Percentiles rank a stretch among this genome's conserved stretches.
Evolutionary conservation across 2,329 filamentous ascomycete genomes (phyloP).

Genomic region (Stenocarpella maydis): DNA sequence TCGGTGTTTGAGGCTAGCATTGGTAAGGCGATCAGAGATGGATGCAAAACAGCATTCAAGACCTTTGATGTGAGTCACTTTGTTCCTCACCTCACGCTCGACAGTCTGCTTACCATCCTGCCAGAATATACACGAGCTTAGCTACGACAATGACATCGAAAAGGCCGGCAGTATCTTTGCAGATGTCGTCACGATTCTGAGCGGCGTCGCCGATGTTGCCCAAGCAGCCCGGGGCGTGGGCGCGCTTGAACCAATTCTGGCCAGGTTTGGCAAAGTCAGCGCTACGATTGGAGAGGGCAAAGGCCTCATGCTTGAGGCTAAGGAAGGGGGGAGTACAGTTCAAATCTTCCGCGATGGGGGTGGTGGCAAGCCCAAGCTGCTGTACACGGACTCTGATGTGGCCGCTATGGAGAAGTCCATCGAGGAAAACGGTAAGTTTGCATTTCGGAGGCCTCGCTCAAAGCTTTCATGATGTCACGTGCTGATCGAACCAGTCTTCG

Average conservation of each 20-base stretch:
- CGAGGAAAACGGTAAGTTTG: neutral
- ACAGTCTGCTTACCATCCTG: neutral
- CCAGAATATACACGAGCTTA: neutral
- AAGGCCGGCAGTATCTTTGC: conserved; percentile 2
- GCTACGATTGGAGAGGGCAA: neutral
- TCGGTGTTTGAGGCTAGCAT: neutral
- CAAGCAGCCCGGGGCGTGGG: neutral
- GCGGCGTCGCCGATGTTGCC: neutral
- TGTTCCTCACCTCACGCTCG: neutral
- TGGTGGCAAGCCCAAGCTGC: neutral
- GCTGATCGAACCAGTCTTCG: neutral
- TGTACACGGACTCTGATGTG: conserved; percentile 1
- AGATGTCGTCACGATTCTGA: neutral
- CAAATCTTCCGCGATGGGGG: conserved; percentile 1
- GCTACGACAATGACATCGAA: conserved; percentile 2
- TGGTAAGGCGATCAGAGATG: neutral
- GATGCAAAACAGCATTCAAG: neutral
- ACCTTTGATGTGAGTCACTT: neutral
- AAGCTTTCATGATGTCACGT: too few relatives aligned
- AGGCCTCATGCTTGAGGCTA: neutral
- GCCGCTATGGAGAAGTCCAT: conserved; percentile 1
- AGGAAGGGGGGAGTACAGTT: neutral
- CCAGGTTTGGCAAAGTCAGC: neutral
- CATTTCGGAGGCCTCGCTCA: neutral
- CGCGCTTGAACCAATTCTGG: neutral